These are phyloP conservation scores for Corylus americana DNA, from an alignment of 306 rosid species.

Conservation along the genomic window DNA sequence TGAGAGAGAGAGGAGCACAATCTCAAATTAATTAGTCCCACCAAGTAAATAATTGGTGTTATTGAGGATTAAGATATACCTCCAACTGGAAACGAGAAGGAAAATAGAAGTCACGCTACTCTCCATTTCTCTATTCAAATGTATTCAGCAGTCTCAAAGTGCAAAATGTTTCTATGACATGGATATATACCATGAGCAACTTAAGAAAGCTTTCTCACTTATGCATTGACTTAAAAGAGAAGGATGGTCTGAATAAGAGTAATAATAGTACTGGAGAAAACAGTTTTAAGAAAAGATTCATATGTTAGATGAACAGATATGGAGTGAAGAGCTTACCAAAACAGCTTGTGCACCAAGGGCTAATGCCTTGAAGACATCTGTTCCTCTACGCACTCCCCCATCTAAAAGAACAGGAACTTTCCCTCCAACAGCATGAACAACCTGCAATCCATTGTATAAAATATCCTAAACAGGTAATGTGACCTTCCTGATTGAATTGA, in stretches of 20 bases:
- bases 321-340: constrained; percentile 40
- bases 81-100: background rate
- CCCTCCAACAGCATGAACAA: constrained; percentile 52
- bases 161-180: background rate
- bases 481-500: background rate
- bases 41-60: background rate
- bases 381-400: constrained; percentile 67
- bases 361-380: constrained; percentile 63
- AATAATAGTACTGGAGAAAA: background rate
- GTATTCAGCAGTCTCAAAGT: background rate
- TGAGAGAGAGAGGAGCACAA: too few species aligned
- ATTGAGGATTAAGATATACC: background rate
- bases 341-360: constrained; percentile 74
- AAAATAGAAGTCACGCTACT: too few species aligned
- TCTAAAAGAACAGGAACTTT: constrained; percentile 56
- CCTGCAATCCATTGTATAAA: constrained; percentile 32
- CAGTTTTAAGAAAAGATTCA: background rate
- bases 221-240: background rate
- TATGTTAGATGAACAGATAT: background rate
- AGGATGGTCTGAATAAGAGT: too few species aligned
- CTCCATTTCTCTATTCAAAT: background rate
- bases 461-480: background rate
- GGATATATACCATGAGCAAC: background rate
- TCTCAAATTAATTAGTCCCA: too few species aligned
- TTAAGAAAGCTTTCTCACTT: background rate